Conservation (phyloP, 2,329 filamentous ascomycete genomes). For the Penicillium sp. region DNA sequence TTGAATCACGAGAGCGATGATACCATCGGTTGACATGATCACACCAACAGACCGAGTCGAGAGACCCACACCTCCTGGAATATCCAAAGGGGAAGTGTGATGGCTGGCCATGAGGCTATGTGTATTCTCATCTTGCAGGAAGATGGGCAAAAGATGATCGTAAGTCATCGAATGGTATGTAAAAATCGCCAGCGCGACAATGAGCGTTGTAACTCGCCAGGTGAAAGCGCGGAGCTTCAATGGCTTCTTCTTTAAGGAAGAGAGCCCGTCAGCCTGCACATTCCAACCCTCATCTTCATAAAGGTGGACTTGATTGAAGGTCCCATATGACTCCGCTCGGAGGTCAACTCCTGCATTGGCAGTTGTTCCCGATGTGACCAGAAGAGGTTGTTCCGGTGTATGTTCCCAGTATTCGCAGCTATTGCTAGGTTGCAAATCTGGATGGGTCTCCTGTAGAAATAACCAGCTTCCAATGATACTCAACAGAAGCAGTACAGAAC, state of each 20-base stretch:
- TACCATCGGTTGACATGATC: slow-evolving; percentile 66
- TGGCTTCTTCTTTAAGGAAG: slow-evolving; percentile 38
- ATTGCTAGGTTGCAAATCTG: slow-evolving; percentile 65
- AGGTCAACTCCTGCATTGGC: slow-evolving; percentile 71
- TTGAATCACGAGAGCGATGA: slow-evolving; percentile 71
- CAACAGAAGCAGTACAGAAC: slow-evolving; percentile 69
- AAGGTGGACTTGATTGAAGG: slow-evolving; percentile 60
- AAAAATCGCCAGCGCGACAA: slow-evolving; percentile 82
- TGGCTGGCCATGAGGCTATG: slow-evolving; percentile 27
- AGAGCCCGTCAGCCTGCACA: slow-evolving; percentile 48
- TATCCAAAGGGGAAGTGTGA: slow-evolving; percentile 53
- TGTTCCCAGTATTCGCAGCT: slow-evolving; percentile 40
- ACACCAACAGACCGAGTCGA: slow-evolving; percentile 64
- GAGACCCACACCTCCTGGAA: slow-evolving; percentile 63
- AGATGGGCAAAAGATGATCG: slow-evolving; percentile 88
- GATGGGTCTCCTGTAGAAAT: slow-evolving; percentile 83
- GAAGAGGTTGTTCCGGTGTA: slow-evolving; percentile 64
- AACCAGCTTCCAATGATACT: slow-evolving; percentile 80
- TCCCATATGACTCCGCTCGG: slow-evolving; percentile 75
- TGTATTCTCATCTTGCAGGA: slow-evolving; percentile 69
- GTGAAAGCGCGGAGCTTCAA: slow-evolving; percentile 53
- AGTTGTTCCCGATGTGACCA: slow-evolving; percentile 70
- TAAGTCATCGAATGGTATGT: slow-evolving; percentile 95
- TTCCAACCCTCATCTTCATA: slow-evolving; percentile 54
- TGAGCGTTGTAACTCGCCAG: slow-evolving; percentile 67